Evolutionary conservation across 441 rosid genomes (phyloP).

Genomic region (Pelargonium myrrhifolium): DNA sequence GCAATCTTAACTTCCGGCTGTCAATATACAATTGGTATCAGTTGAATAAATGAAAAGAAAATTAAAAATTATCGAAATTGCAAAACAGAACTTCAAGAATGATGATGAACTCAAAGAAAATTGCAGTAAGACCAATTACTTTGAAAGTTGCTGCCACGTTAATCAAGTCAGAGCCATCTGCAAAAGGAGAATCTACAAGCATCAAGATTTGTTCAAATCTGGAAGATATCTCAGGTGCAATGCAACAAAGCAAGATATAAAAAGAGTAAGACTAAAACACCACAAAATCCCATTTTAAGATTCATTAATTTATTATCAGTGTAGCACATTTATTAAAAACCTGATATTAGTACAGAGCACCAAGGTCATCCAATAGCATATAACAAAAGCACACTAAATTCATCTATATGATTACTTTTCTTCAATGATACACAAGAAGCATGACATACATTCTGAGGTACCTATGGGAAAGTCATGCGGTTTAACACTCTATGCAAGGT

Average conservation of each 20-base stretch:
- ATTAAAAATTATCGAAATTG: too few species aligned
- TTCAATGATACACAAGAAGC: background rate
- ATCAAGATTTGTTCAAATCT: conserved; percentile 1
- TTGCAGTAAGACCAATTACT: conserved; percentile 21
- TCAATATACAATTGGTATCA: conserved; percentile 18
- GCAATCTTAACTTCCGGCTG: conserved; percentile 35
- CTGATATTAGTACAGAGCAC: background rate
- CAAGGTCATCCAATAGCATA: background rate
- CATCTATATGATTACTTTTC: background rate
- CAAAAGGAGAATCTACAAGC: conserved; percentile 10
- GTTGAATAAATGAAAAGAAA: conserved; percentile 8
- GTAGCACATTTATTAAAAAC: background rate
- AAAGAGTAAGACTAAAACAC: background rate
- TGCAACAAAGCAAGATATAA: background rate
- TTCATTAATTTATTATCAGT: background rate
- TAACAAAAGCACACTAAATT: background rate
- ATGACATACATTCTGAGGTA: background rate
- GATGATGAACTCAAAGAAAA: conserved; percentile 3
- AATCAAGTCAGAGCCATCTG: conserved; percentile 27
- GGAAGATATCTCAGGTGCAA: conserved; percentile 3
- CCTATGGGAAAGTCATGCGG: background rate
- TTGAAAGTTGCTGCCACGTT: conserved; percentile 13
- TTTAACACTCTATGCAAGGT: background rate
- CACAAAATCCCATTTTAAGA: background rate
- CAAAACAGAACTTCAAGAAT: background rate